Percentiles rank a stretch among this genome's conserved stretches.
Conservation (phyloP, 441 rosid genomes). For the Jatropha podagrica region DNA sequence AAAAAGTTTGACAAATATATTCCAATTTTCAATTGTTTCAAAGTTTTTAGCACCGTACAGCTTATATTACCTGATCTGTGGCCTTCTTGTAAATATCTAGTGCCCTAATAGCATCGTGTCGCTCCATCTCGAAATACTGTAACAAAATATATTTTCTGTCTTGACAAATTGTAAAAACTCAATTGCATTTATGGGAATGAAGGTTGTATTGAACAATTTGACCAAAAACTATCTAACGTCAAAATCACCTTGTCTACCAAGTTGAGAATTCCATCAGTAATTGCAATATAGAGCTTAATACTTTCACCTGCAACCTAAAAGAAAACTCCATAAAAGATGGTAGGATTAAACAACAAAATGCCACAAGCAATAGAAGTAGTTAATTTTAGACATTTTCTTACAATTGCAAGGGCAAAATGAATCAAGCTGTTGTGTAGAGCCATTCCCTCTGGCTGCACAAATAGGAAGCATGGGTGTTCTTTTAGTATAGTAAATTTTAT, state of each 20-base stretch:
- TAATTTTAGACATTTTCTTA: conserved; percentile 27
- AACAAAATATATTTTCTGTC: background rate
- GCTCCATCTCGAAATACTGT: conserved; percentile 56
- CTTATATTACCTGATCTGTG: conserved; percentile 38
- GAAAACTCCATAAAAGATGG: conserved; percentile 6
- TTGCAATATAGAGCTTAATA: conserved; percentile 40
- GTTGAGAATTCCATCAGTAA: conserved; percentile 47
- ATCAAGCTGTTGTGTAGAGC: conserved; percentile 41
- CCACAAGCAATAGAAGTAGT: background rate
- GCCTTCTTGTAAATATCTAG: conserved; percentile 51
- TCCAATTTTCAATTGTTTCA: background rate
- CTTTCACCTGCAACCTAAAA: conserved; percentile 50
- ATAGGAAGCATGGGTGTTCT: background rate
- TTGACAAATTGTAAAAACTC: background rate
- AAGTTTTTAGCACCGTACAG: background rate
- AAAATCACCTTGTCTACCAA: conserved; percentile 47
- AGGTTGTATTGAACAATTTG: too few species aligned
- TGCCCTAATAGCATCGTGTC: conserved; percentile 41
- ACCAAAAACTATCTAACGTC: background rate
- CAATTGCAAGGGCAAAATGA: conserved; percentile 47
- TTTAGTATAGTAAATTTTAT: too few species aligned
- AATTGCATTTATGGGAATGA: background rate
- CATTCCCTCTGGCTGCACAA: conserved; percentile 56
- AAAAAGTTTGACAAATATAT: background rate
- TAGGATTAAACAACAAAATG: conserved; percentile 5